Evolutionary conservation across 176 grass and related monocot species (phyloP).

Genomic region (Juncus effusus): DNA sequence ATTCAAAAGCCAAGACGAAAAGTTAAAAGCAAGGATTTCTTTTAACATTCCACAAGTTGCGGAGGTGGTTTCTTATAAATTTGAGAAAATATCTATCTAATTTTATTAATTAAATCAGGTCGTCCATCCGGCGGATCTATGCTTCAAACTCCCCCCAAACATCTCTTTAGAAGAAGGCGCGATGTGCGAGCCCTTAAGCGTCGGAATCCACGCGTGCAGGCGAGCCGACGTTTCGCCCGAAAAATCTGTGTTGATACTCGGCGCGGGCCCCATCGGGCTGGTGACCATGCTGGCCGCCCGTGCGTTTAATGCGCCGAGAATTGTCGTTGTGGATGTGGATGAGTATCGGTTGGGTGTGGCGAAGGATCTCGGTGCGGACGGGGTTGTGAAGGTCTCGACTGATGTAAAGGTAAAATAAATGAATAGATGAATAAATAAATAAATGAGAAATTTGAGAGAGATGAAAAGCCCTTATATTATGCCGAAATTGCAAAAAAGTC

Average conservation of each 20-base stretch:
- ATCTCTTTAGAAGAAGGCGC: conserved; percentile 85
- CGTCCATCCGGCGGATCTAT: conserved; percentile 78
- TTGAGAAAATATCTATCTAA: no score
- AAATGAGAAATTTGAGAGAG: no score
- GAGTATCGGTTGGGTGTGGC: conserved; percentile 67
- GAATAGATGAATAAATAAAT: no score
- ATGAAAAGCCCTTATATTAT: no score
- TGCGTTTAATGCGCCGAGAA: conserved; percentile 57
- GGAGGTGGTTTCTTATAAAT: no score
- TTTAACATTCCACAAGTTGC: no score
- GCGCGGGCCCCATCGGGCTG: conserved; percentile 77
- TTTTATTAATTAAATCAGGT: no score
- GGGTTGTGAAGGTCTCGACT: conserved; percentile 44
- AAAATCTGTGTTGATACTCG: conserved; percentile 63
- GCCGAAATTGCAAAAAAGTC: no score
- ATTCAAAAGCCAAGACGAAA: no score
- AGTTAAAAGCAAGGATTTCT: no score
- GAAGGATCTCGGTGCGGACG: conserved; percentile 61
- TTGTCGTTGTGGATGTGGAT: conserved; percentile 76
- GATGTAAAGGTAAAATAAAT: background rate
- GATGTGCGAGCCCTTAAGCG: conserved; percentile 97
- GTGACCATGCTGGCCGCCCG: conserved; percentile 63
- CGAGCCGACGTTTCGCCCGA: conserved; percentile 65
- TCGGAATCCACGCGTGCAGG: conserved; percentile 79
- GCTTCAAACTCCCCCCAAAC: conserved; percentile 83